phyloP scores from a whole-genome alignment of 805 yeast genomes.

The Pichia sporocuriosa region DNA sequence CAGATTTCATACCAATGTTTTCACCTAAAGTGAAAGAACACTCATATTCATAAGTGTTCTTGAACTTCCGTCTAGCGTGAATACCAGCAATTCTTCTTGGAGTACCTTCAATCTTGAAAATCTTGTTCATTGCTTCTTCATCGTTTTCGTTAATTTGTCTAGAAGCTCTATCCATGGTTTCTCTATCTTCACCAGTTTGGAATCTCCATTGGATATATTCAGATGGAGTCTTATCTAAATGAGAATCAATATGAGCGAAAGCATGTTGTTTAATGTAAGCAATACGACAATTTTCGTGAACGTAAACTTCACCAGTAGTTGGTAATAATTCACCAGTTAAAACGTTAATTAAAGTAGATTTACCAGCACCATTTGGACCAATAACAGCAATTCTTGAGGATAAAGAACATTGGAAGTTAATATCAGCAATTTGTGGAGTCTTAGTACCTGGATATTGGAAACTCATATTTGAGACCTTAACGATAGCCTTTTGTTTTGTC shows the following conservation, averaged over 20 bases:
- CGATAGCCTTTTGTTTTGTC: conserved; percentile 99
- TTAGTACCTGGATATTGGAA: conserved; percentile 99
- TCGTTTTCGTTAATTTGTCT: conserved; percentile 96
- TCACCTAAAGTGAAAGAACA: conserved; percentile 97
- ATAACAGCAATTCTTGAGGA: conserved; percentile 99
- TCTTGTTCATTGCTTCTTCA: conserved; percentile 98
- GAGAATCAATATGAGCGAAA: conserved; percentile 98
- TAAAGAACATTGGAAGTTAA: conserved; percentile 97
- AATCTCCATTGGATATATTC: conserved; percentile 99
- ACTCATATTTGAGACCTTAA: conserved; percentile 92
- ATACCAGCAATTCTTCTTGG: conserved; percentile 95
- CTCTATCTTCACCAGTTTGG: conserved; percentile 99
- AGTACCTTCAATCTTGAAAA: conserved; percentile 98
- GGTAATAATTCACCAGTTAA: conserved; percentile 99
- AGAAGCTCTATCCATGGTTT: conserved; percentile 99
- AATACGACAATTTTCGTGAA: conserved; percentile 99
- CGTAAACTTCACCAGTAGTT: conserved; percentile 97
- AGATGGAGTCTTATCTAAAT: conserved; percentile 98
- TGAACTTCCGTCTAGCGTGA: conserved; percentile 97
- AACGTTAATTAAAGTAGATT: conserved; percentile 96
- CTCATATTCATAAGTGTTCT: conserved; percentile 99
- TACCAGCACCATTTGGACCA: conserved; percentile 99
- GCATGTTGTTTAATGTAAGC: conserved; percentile 99
- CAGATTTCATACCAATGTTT: conserved; percentile 97
- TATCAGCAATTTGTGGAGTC: conserved; percentile 87